Percentiles rank a stretch among this genome's conserved stretches.
phyloP scores from a whole-genome alignment of 352 stramenopile genomes.

The Pythium periplocum region DNA sequence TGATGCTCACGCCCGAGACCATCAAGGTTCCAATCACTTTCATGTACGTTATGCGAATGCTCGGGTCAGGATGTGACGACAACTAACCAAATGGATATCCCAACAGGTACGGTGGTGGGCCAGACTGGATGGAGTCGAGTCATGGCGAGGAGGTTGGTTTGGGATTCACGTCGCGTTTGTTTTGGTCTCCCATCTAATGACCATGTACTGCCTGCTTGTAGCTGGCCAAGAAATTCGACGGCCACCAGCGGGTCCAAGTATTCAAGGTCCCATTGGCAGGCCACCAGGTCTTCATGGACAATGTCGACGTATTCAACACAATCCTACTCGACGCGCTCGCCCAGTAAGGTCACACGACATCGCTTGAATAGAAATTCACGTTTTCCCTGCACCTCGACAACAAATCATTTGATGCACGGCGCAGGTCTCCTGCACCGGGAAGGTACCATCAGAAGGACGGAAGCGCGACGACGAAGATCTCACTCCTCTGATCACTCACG shows the following conservation, averaged over 20 bases:
- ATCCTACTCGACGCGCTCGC: constrained; percentile 33
- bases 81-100: too few relatives aligned
- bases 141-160: constrained; percentile 38
- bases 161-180: not conserved
- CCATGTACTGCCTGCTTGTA: not conserved
- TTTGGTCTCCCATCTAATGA: not conserved
- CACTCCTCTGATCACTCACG: too few relatives aligned
- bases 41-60: constrained; percentile 23
- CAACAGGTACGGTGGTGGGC: constrained; percentile 39
- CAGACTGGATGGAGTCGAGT: constrained; percentile 63
- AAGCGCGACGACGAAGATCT: too few relatives aligned
- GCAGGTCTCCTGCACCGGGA: too few relatives aligned
- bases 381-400: too few relatives aligned
- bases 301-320: constrained; percentile 54
- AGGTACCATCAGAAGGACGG: too few relatives aligned
- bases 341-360: too few relatives aligned
- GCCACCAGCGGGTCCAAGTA: constrained; percentile 34
- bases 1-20: constrained; percentile 46
- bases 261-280: constrained; percentile 41
- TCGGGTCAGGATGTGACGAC: too few relatives aligned
- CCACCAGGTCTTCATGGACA: constrained; percentile 72
- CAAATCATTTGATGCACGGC: too few relatives aligned
- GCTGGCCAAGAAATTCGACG: constrained; percentile 29
- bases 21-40: constrained; percentile 64
- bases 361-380: too few relatives aligned